phyloP scores from a whole-genome alignment of 2,329 filamentous ascomycete genomes.

The Fusarium sp. region DNA sequence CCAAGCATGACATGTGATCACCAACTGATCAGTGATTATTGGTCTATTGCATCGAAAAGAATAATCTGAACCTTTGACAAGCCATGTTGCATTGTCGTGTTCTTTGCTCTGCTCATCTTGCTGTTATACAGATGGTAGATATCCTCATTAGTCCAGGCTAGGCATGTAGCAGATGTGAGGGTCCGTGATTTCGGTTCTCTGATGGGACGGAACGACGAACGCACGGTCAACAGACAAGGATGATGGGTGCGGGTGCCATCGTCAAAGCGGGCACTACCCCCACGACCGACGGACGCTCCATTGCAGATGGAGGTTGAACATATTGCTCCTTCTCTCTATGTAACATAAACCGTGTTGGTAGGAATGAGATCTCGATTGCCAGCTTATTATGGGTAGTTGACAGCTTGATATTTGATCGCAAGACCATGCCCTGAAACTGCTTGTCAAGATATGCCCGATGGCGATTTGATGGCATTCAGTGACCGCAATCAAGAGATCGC shows the following conservation, averaged over 20 bases:
- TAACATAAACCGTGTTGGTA: neutral
- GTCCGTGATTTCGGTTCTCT: slow-evolving; percentile 44
- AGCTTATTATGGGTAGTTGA: neutral
- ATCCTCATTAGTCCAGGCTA: neutral
- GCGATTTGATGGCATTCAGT: neutral
- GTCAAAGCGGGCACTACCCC: slow-evolving; percentile 34
- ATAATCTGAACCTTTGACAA: neutral
- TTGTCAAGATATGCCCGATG: neutral
- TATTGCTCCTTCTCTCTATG: neutral
- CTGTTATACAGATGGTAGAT: neutral
- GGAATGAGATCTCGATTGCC: neutral
- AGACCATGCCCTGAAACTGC: neutral
- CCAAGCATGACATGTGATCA: slow-evolving; percentile 23
- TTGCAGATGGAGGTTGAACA: slow-evolving; percentile 15
- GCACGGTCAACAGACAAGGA: slow-evolving; percentile 42
- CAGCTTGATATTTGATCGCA: no score
- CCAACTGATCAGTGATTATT: slow-evolving; percentile 15
- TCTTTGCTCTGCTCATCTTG: slow-evolving; percentile 5
- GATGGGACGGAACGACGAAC: slow-evolving; percentile 42
- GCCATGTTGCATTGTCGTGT: slow-evolving; percentile 16
- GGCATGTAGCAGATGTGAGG: slow-evolving; percentile 30
- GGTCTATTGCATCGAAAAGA: slow-evolving; percentile 1
- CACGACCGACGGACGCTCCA: slow-evolving; percentile 30
- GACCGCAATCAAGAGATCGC: slow-evolving; percentile 19
- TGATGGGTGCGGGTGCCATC: slow-evolving; percentile 37